phyloP scores from a whole-genome alignment of 352 stramenopile genomes.

The Pelagophyceae sp. region DNA sequence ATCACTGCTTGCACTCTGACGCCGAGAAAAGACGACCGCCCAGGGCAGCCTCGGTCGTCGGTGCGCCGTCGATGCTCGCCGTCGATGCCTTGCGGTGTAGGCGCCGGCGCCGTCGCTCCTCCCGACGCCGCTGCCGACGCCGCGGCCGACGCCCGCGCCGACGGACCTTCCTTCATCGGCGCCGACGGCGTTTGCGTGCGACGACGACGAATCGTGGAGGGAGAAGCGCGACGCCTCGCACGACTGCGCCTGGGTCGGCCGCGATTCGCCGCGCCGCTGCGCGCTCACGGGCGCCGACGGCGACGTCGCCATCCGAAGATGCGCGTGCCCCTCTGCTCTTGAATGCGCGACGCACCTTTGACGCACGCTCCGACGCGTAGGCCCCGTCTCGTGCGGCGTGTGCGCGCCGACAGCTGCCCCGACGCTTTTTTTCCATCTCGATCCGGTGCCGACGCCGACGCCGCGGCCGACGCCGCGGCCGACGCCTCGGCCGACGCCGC shows the following conservation, averaged over 20 bases:
- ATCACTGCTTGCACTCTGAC: too few relatives aligned
- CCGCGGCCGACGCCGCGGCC: too few relatives aligned
- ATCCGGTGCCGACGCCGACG: too few relatives aligned
- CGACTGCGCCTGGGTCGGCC: neutral
- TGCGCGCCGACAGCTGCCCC: neutral
- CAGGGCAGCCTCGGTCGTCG: too few relatives aligned
- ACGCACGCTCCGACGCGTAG: too few relatives aligned
- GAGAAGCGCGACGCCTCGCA: neutral
- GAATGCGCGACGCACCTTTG: too few relatives aligned
- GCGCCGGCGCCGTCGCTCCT: neutral
- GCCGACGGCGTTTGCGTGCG: neutral
- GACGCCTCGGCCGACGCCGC: too few relatives aligned
- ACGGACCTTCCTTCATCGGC: neutral
- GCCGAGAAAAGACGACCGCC: too few relatives aligned
- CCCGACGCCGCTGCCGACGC: neutral
- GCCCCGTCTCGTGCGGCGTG: neutral
- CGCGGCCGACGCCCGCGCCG: neutral
- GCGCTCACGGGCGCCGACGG: too few relatives aligned
- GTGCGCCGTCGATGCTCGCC: neutral
- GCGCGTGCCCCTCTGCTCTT: too few relatives aligned
- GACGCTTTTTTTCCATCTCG: too few relatives aligned
- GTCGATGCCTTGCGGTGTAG: neutral
- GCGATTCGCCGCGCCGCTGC: neutral
- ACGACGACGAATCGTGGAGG: neutral
- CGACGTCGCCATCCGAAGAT: too few relatives aligned